A percentile compares a stretch with the other conserved stretches of the same genome.
Conservation (phyloP, 768 basidiomycete genomes). For the Suillus tomentosus region DNA sequence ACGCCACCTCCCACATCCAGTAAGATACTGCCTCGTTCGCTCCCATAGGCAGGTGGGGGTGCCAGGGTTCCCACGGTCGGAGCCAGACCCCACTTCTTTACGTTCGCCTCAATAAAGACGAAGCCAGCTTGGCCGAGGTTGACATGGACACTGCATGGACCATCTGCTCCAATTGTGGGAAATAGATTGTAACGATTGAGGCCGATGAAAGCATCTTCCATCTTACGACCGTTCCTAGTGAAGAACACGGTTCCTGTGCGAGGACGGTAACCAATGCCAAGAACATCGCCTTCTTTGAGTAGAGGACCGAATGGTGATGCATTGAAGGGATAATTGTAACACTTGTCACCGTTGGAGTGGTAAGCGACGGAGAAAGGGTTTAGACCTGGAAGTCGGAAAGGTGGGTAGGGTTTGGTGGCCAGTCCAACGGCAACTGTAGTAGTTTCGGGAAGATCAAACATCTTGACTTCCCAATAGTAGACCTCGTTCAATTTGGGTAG, state of each 20-base stretch:
- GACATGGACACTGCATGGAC: conserved; percentile 94
- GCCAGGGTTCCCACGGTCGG: conserved; percentile 97
- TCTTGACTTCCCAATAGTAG: conserved; percentile 99
- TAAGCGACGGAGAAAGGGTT: conserved; percentile 91
- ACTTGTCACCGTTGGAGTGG: conserved; percentile 95
- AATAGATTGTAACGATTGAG: conserved; percentile 92
- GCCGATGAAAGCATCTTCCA: conserved; percentile 94
- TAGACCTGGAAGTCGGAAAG: conserved; percentile 88
- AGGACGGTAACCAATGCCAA: conserved; percentile 95
- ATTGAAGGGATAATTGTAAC: conserved; percentile 96
- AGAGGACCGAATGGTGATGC: conserved; percentile 77
- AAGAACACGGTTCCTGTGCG: conserved; percentile 98
- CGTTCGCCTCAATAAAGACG: conserved; percentile 99
- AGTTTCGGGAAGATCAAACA: conserved; percentile 91
- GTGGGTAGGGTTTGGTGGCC: conserved; percentile 96
- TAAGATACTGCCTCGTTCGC: conserved; percentile 93
- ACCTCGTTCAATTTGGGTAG: conserved; percentile 98
- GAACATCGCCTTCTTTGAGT: conserved; percentile 91
- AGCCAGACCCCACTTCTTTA: conserved; percentile 99
- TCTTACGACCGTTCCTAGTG: conserved; percentile 95
- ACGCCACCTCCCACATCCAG: conserved; percentile 73
- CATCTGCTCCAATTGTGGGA: conserved; percentile 95
- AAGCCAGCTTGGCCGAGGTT: conserved; percentile 98
- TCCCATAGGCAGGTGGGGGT: conserved; percentile 97
- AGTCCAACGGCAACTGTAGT: conserved; percentile 92